Base-by-base conservation (phyloP, 106 monocot genomes). In the Alisma plantagoaquatica region DNA sequence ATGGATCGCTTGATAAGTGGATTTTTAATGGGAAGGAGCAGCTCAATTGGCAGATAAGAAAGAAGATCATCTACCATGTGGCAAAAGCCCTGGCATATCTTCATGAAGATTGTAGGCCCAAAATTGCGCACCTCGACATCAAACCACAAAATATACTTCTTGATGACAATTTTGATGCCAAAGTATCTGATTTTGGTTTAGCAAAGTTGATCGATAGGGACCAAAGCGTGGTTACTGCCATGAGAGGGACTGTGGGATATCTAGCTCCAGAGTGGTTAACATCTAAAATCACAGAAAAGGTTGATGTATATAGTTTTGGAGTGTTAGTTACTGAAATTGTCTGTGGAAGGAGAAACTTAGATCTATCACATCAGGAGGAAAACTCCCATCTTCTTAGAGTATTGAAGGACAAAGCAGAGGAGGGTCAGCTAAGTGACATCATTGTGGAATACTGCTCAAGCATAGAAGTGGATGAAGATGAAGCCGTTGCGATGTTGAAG, bases 371-470 rank as follows among this genome's bases (percentile, higher is more conserved):
- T 4, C 38, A 25, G 10, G 35, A 31, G 15, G 65, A 54, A 43
- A 29, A n/a, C 16, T 17, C 35, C 24, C 54, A 54, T 12, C 26
- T 65, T 1, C 4, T 65, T 6, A 18, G 11, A 1, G 9, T 65
- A 14, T n/a, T 65, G 43, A 35, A 54, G 23, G 44, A 54, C 10
- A 65, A 55, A n/a, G 55, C 55, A 32, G 20, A 56, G 12, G 32
- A 56, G 9, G 33, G 38, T 35, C 4, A 14, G 4, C 15, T 65
- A 3, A 15, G 7, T 9, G 65, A 65, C 8, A 31, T 55, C 15
- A 15, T 54, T 29, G 44, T 42, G 7, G 27, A 10, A 16, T 15
- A 46, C 6, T 17, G 6, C 1, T 7, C 16, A 17, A 19, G 46
- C 46, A 11, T 22, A 23, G 14, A 46, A 3, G 1, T 17, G 17